Evolutionary conservation across 1,139 yeast genomes (phyloP), one percentile per base, ranked within the genome.

Genomic region (Zygoascus meyerae): DNA sequence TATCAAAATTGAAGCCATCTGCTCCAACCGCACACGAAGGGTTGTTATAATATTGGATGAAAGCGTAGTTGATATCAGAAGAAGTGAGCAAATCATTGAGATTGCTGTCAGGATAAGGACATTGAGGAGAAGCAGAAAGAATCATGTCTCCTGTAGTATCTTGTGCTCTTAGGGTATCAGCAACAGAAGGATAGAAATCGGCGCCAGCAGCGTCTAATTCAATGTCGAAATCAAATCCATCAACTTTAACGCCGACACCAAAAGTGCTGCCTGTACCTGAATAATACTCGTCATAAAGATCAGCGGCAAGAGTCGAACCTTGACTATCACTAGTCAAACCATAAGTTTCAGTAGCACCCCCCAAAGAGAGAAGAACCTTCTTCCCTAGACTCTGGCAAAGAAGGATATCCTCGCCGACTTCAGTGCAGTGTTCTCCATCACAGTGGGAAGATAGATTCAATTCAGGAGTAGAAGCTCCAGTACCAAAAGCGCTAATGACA

Each of bases 121-220:
- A 90, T 70, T 89, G 97, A 16, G 97, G 97, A 52, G 97, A 95
- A 52, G 96, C 96, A 46, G 95, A 78, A 42, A 89, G 71, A 65
- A 84, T 89, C 69, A 85, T 89, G 66, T 59, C 64, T 57, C 59
- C 48, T n/a, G n/a, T n/a, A n/a, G 59, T 50, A 33, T 64, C 81
- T 21, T 69, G 63, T 14, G 57, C 44, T 18, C 68, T 67, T 4
- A 33, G 35, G 8, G 12, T 12, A 11, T n/a, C 5, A 17, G 39
- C 39, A n/a, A 18, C 18, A 5, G 4, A 3, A 11, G 8, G 6
- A 58, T 76, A 86, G 52, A 77, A 69, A 2, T 61, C 55, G 28
- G 72, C 70, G 56, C 75, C 74, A 2, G 61, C 55, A 29, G 72
- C 70, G 56, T 75, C 74, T 6, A 83, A 83, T 65, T 83, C 89